Evolutionary conservation across 192 early-diverging fungal species (phyloP), one percentile per base, ranked within the genome.

Genomic region (Rhizophagus prolifer): DNA sequence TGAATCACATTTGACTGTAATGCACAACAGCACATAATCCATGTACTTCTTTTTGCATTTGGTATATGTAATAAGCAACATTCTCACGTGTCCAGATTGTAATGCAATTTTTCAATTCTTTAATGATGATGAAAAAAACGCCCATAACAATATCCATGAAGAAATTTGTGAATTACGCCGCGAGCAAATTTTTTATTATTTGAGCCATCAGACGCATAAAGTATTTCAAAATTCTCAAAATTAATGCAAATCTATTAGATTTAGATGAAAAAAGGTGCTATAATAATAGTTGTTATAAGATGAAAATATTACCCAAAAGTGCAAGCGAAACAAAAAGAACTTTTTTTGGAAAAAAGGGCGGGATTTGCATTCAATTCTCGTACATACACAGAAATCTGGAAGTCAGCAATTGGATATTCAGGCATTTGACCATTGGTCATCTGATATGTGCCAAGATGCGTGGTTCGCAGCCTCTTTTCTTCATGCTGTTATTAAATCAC

Each of bases 241-340:
- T 31, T 31, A 31, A 31, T 31, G 30, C 30, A 31, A 31, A 31
- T 31, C 2, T 31, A 31, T 31, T 69, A 23, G 16, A 47, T 5
- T 12, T 69, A 3, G 67, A 69, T 26, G n/a, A 0, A 47, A 69
- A 47, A 50, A 47, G 25, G 9, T 9, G 46, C 41, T 44, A 9
- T 69, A 3, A 69, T 69, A 14, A n/a, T 69, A 16, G 46, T 69
- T 5, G 25, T 36, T 69, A 69, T 69, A 69, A 69, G 16, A 69
- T 69, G 67, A 47, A 69, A 47, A 47, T 69, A 3, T 44, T 69
- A 47, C 21, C 46, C 0, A 69, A 69, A 47, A 69, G n/a, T 12
- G 46, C 7, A 2, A 31, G 30, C 1, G 30, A 25, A 12, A 30
- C 41, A 25, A 69, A 69, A 47, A 16, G 25, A 12, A 14, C 44